Evolutionary conservation across 164 flowering plant genomes (phyloP), one percentile per base, ranked within the genome.

Genomic region (Macadamia tetraphylla): DNA sequence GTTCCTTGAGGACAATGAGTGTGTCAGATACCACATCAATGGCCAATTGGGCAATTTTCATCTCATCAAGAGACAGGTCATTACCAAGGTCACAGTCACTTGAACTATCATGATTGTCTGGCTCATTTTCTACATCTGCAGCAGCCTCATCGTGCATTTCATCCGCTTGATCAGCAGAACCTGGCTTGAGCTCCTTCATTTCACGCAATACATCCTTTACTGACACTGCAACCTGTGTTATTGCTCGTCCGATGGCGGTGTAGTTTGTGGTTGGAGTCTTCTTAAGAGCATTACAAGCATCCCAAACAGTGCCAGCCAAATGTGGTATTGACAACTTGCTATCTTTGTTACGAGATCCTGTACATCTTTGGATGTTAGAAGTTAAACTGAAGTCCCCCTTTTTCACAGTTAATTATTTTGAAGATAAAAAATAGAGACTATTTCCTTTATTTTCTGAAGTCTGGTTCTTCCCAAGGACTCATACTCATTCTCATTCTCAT

Each of bases 161-260:
- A 46, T 78, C 81, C 0, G 63, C 56, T 8, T 63, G 66, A 15
- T 81, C 76, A 42, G 71, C 55, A 15, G 84, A 71, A 60, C 67
- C 84, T 42, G 86, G 92, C 75, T 86, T 87, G 63, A 91, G 88
- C 68, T 94, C 97, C 72, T 88, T 90, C 89, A 94, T 80, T 78
- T 94, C 97, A 12, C 97, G 87, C 60, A 94, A 87, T 42, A 90
- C 97, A 79, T 94, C 98, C 78, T 90, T 94, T 65, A 94, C 71
- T 11, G 97, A 84, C 58, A 86, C 87, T 14, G 97, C 95, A 68
- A 88, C 88, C 71, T 83, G 88, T 31, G 93, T 88, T 76, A 90
- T 84, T 64, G 85, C 87, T 64, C 95, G 86, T 14, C 99, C 99
- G 53, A 90, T 82, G 48, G 99, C 97, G 1, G 79, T 80, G 51